Evolutionary conservation across 2,329 filamentous ascomycete genomes (phyloP).

Genomic region (Cordyceps cateniannulata): DNA sequence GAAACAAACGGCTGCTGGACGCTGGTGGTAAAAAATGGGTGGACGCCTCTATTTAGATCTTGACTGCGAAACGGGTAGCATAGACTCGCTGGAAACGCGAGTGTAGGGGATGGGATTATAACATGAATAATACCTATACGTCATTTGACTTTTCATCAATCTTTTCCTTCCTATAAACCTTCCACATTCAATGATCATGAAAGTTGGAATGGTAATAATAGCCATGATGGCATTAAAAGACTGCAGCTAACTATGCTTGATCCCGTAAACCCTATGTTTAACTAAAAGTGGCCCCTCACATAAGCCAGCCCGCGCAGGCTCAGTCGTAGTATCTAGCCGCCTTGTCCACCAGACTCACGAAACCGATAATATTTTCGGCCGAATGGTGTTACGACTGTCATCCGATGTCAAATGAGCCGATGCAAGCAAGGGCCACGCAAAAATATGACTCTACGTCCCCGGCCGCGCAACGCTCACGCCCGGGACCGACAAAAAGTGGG

Average conservation of each 20-base stretch:
- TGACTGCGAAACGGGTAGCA: constrained; percentile 11
- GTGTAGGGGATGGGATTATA: constrained; percentile 4
- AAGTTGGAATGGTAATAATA: too few species aligned
- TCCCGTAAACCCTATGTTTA: too few species aligned
- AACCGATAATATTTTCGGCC: not conserved
- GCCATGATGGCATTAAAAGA: too few species aligned
- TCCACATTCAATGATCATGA: too few species aligned
- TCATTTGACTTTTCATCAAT: not conserved
- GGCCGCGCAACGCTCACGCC: not conserved
- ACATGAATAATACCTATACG: constrained; percentile 8
- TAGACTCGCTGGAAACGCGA: constrained; percentile 14
- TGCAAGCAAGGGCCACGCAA: not conserved
- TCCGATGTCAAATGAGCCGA: not conserved
- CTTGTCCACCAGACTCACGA: not conserved
- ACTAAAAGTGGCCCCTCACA: too few species aligned
- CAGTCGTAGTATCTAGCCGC: too few species aligned
- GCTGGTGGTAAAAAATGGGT: not conserved
- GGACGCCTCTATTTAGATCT: not conserved
- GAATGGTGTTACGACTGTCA: not conserved
- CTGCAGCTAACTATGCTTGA: too few species aligned
- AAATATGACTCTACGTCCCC: not conserved
- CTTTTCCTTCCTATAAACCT: not conserved
- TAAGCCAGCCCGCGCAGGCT: too few species aligned
- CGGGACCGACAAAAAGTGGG: constrained; percentile 7
- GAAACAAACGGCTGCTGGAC: not conserved